phyloP scores from a whole-genome alignment of 2,329 filamentous ascomycete genomes.

The Calonectria ilicicola region DNA sequence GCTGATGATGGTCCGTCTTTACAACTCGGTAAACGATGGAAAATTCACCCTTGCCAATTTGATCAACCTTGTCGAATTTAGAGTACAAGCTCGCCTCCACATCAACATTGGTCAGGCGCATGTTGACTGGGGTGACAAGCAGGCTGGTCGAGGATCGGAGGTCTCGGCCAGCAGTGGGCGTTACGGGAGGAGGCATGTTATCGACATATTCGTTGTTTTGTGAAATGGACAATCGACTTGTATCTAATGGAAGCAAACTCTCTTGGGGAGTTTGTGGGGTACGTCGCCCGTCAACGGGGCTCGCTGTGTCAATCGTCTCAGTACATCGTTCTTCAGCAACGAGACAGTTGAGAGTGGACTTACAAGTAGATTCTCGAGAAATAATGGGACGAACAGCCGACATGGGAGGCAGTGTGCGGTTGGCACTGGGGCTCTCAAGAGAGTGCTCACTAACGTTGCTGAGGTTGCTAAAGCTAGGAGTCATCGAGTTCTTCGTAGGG shows the following conservation, averaged over 20 bases:
- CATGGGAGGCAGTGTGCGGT: slow-evolving; percentile 56
- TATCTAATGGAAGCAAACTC: slow-evolving; percentile 79
- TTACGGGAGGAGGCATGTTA: slow-evolving; percentile 72
- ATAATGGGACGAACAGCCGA: slow-evolving; percentile 54
- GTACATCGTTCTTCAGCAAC: slow-evolving; percentile 57
- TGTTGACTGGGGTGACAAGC: slow-evolving; percentile 78
- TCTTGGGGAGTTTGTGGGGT: slow-evolving; percentile 86
- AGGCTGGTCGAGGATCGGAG: slow-evolving; percentile 61
- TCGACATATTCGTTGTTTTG: slow-evolving; percentile 60
- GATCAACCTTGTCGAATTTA: slow-evolving; percentile 84
- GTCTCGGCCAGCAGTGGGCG: slow-evolving; percentile 76
- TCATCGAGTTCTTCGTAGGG: slow-evolving; percentile 80
- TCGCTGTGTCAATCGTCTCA: slow-evolving; percentile 69
- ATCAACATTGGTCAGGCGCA: slow-evolving; percentile 74
- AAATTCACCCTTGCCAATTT: slow-evolving; percentile 90
- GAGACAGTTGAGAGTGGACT: slow-evolving; percentile 50
- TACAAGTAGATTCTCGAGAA: slow-evolving; percentile 57
- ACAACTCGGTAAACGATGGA: slow-evolving; percentile 90
- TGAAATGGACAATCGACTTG: slow-evolving; percentile 86
- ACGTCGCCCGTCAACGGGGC: slow-evolving; percentile 68
- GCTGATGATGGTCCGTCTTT: slow-evolving; percentile 44
- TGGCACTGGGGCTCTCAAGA: slow-evolving; percentile 59
- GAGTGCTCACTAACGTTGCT: slow-evolving; percentile 52
- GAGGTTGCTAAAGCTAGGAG: slow-evolving; percentile 54
- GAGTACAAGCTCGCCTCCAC: slow-evolving; percentile 79